Base-by-base conservation (phyloP, 306 rosid species). In the Cucumis hystrix region DNA sequence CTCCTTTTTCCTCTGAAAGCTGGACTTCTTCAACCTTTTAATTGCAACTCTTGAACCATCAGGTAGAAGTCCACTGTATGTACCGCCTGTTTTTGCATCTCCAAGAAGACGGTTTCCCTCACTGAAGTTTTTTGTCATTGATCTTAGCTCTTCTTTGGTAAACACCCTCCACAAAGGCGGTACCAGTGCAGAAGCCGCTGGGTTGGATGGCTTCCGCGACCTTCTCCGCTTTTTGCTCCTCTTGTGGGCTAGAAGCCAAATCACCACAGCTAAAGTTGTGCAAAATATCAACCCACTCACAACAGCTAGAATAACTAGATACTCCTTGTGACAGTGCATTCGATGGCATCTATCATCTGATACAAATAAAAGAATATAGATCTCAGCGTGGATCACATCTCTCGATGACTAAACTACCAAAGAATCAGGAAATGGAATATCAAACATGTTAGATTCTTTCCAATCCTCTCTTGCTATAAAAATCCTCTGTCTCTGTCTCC, bases 81-180 rank as follows among this genome's bases (percentile, higher is more conserved):
- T 95, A 76, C 99, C 97, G 47, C 97, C 97, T 43, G 96, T 87
- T 90, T 92, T 95, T 72, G 97, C 83, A 85, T 95, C 97, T 78
- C 99, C 99, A 64, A 84, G 80, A 79, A 95, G 97, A 83, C 99
- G 97, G 74, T 86, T 92, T 75, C 97, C 97, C 89, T 95, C 99
- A 81, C 99, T 95, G 75, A 95, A 95, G 87, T 90, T 95, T 88
- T 95, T 95, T 16, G 99, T 92, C 75, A 90, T 82, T 6, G 96
- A 89, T 88, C 91, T 84, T 40, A 95, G 84, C 81, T 95, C 99
- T 78, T 95, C 99, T 87, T 92, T 95, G 74, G 94, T 85, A 77
- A 90, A 95, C 65, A 92, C 88, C 89, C 86, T 95, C 99, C 99
- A 95, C 2, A 91, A 89, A 59, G 97, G 97, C 39, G 93, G 85